Evolutionary conservation across 345 rosid species (phyloP), one percentile per base, ranked within the genome.

Genomic region (Raphanus sativus): DNA sequence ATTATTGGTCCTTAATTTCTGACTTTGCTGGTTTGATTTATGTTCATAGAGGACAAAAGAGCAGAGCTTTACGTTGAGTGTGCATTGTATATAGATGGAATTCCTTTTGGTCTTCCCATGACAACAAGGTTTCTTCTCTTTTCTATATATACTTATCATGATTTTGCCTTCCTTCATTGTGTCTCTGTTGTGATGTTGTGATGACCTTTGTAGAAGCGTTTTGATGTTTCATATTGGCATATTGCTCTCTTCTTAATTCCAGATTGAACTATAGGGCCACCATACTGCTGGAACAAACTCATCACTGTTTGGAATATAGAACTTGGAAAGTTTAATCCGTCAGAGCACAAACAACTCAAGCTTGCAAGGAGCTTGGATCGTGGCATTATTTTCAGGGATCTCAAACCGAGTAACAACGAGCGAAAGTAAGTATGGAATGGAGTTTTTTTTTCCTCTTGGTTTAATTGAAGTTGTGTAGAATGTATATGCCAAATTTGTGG

Each of bases 371-470:
- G 98, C 85, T 84, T 94, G 83, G 86, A 92, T 55, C 96, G 98
- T 77, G 97, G 97, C 74, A 92, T 94, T 73, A 94, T 94, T 76
- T 97, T 92, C 83, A 94, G 92, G 87, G 98, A 94, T 86, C 89
- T 94, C 79, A 94, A 92, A 83, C 98, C 98, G 62, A 92, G 98
- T 72, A 40, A 75, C 69, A 75, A 78, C 24, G 98, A 92, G 74
- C 84, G 95, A 70, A 94, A 90, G 98, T 94, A 92, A 89, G 89
- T 72, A 25, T 45, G 29, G 6, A 16, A 45, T 38, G 50, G 2
- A 11, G 15, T 42, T 42, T 42, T 12, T 40, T 42, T 42, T 42
- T 30, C n/a, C 33, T 30, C 15, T 38, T 38, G 12, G 68, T 61
- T 52, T 62, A 56, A 67, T 75, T 69, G 65, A 67, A 67, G 11